phyloP scores from a whole-genome alignment of 257 asterid species.

The Solanum boliviense region DNA sequence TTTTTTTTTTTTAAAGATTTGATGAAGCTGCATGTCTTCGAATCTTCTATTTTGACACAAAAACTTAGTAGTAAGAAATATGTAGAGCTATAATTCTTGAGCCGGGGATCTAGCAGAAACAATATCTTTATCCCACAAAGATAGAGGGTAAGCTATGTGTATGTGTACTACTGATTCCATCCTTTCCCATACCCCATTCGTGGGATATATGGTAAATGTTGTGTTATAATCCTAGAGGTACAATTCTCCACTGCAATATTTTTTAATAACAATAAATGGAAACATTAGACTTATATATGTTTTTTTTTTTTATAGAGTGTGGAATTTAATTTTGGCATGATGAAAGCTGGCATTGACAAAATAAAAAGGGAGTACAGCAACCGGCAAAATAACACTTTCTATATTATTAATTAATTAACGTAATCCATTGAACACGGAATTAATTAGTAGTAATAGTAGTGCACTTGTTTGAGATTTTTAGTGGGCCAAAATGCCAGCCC shows the following conservation, averaged over 20 bases:
- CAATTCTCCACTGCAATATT: not conserved
- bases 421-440: not conserved
- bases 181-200: too few species aligned
- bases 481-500: not conserved
- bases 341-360: not conserved
- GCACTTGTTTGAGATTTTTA: not conserved
- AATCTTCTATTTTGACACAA: not conserved
- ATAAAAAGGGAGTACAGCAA: not conserved
- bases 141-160: not conserved
- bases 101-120: rapidly evolving
- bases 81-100: not conserved
- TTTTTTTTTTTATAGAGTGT: not conserved
- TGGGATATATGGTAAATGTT: not conserved
- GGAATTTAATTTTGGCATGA: not conserved
- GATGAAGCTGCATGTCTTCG: not conserved
- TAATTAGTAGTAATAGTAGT: not conserved
- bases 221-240: not conserved
- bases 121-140: not conserved
- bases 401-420: not conserved
- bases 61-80: not conserved
- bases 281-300: not conserved
- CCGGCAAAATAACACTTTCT: not conserved
- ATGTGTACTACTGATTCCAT: not conserved
- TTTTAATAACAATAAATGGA: not conserved
- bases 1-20: not conserved